Conservation (phyloP, 495 filamentous ascomycete genomes). For the Aspergillus hancockii region DNA sequence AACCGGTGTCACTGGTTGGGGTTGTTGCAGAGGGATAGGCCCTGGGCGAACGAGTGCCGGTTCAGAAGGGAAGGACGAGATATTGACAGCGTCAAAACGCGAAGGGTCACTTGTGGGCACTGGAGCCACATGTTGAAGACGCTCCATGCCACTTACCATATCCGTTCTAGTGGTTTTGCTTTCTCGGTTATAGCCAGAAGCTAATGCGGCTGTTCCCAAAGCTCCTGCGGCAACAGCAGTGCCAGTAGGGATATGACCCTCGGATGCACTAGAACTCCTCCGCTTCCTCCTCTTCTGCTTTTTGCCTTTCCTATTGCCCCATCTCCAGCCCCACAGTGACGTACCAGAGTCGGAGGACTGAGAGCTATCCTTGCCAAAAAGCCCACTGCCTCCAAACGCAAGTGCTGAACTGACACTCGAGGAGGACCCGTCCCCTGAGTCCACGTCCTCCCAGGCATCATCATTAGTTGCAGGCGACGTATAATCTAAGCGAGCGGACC, state of each 20-base stretch:
- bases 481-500: constrained; percentile 30
- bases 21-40: constrained; percentile 57
- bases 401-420: constrained; percentile 55
- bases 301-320: constrained; percentile 52
- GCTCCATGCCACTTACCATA: constrained; percentile 32
- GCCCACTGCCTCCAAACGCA: constrained; percentile 52
- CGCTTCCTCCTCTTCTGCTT: constrained; percentile 44
- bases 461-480: constrained; percentile 42
- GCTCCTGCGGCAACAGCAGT: constrained; percentile 31
- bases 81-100: constrained; percentile 54
- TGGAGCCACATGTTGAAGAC: constrained; percentile 54
- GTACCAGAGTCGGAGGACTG: constrained; percentile 53
- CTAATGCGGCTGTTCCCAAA: constrained; percentile 36
- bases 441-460: constrained; percentile 64
- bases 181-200: constrained; percentile 28
- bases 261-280: constrained; percentile 24
- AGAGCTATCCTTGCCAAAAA: constrained; percentile 46
- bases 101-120: constrained; percentile 62
- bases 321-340: constrained; percentile 60
- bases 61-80: constrained; percentile 49
- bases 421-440: constrained; percentile 50
- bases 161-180: constrained; percentile 19
- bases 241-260: constrained; percentile 19
- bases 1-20: constrained; percentile 57
- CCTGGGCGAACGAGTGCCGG: constrained; percentile 50